These are phyloP conservation scores for Pseudozyma hubeiensis DNA, from an alignment of 1,284 basidiomycete species.

Conservation along the genomic window DNA sequence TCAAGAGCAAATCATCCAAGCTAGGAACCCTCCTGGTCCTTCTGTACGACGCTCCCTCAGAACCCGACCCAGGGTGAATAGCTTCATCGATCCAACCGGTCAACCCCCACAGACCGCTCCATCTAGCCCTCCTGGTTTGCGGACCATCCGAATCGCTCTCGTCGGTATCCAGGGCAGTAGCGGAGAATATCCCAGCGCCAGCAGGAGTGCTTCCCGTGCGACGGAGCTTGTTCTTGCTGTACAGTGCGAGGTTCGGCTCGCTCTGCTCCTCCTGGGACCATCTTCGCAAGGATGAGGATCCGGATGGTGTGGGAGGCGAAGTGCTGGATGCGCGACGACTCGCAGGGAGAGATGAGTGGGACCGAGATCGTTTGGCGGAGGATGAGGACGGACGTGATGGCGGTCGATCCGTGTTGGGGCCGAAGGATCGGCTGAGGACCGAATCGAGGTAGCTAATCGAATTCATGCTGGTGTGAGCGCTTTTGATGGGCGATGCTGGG, in stretches of 20 bases:
- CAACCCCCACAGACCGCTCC: conserved; percentile 45
- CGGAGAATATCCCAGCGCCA: conserved; percentile 19
- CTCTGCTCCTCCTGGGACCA: conserved; percentile 36
- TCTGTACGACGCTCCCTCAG: conserved; percentile 11
- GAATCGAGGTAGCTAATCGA: conserved; percentile 62
- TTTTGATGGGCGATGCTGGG: too few relatives aligned
- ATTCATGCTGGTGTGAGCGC: conserved; percentile 41
- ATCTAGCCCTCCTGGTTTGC: conserved; percentile 19
- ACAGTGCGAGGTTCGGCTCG: conserved; percentile 21
- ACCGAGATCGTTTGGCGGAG: conserved; percentile 32
- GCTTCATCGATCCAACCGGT: conserved; percentile 49
- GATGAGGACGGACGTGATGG: conserved; percentile 21
- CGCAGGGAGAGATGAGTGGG: conserved; percentile 41
- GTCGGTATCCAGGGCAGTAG: conserved; percentile 29
- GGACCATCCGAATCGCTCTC: conserved; percentile 27
- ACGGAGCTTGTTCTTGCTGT: conserved; percentile 26
- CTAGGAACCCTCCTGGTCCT: conserved; percentile 32
- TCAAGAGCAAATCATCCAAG: conserved; percentile 34
- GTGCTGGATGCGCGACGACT: conserved; percentile 40
- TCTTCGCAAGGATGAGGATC: conserved; percentile 33
- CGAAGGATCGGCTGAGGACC: conserved; percentile 56
- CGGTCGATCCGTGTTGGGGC: conserved; percentile 21
- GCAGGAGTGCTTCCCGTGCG: conserved; percentile 43
- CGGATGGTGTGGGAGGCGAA: conserved; percentile 13
- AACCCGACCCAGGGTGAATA: conserved; percentile 33